Conservation (phyloP, 208 protist genomes). For the Acanthamoeba triangularis region DNA sequence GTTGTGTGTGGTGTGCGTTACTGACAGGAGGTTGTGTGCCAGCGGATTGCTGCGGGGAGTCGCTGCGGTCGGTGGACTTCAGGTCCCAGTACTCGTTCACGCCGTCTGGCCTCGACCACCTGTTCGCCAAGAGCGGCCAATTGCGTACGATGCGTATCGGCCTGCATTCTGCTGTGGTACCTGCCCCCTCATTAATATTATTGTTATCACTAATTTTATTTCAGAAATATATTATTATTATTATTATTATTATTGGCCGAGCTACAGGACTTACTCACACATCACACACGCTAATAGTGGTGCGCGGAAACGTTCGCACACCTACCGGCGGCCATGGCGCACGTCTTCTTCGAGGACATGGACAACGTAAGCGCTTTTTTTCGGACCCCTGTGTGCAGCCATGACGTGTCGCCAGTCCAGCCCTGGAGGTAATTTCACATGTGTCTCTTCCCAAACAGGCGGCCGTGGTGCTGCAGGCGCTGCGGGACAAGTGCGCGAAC, state of each 20-base stretch:
- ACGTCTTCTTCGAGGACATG: constrained; percentile 9
- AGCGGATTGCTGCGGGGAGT: constrained; percentile 16
- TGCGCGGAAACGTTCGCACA: not conserved
- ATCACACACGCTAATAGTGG: not conserved
- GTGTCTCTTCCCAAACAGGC: not conserved
- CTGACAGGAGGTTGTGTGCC: not conserved
- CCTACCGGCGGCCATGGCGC: not conserved
- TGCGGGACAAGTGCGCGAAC: not conserved
- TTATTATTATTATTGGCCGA: not conserved
- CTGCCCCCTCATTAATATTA: no score
- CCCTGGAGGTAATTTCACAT: not conserved
- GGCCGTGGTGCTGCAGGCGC: not conserved
- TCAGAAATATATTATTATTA: no score
- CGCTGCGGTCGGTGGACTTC: not conserved
- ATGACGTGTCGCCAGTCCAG: not conserved
- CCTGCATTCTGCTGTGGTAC: not conserved
- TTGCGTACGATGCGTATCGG: not conserved
- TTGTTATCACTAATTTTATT: no score
- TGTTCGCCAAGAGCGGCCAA: not conserved
- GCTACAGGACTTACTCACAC: no score
- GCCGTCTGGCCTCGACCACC: not conserved
- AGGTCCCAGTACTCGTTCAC: not conserved
- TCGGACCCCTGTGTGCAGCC: no score
- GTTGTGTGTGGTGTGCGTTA: not conserved
- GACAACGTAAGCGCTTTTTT: not conserved